Conservation (phyloP, 495 filamentous ascomycete species). For the Penicillium canariense region DNA sequence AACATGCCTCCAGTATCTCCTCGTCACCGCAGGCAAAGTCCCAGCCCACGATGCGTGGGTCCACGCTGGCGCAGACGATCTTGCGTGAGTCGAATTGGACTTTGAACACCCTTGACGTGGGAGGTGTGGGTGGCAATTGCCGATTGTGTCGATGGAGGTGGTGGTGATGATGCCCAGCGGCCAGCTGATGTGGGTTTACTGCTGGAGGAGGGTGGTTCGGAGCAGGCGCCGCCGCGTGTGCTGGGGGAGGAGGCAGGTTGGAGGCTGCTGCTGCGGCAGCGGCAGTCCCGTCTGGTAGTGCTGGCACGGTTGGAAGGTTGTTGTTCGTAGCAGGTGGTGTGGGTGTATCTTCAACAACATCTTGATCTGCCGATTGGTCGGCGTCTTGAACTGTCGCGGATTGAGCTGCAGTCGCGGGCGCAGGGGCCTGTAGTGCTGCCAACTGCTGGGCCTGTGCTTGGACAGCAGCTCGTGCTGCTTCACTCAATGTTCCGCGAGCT, state of each 20-base stretch:
- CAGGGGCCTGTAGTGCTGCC: constrained; percentile 18
- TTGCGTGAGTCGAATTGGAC: constrained; percentile 92
- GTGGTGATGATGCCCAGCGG: constrained; percentile 15
- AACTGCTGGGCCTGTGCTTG: constrained; percentile 28
- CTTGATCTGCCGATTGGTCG: background rate
- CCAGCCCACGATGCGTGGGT: constrained; percentile 91
- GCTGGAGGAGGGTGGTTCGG: constrained; percentile 2
- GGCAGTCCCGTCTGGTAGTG: background rate
- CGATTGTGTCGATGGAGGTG: constrained; percentile 18
- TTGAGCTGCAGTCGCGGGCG: background rate
- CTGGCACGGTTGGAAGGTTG: background rate
- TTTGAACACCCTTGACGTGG: constrained; percentile 82
- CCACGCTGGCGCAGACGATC: constrained; percentile 91
- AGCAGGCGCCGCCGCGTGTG: background rate
- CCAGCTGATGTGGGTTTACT: constrained; percentile 3
- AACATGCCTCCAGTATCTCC: constrained; percentile 75
- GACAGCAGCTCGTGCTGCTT: constrained; percentile 18
- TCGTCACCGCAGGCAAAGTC: constrained; percentile 92
- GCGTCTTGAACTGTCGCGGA: background rate
- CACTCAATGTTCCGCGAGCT: constrained; percentile 20
- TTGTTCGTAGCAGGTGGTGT: background rate
- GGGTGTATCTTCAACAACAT: background rate
- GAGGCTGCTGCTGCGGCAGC: background rate
- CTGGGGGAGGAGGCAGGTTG: background rate
- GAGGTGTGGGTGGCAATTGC: constrained; percentile 5